phyloP scores from a whole-genome alignment of 1,284 basidiomycete species.

The Ustilago nuda region DNA sequence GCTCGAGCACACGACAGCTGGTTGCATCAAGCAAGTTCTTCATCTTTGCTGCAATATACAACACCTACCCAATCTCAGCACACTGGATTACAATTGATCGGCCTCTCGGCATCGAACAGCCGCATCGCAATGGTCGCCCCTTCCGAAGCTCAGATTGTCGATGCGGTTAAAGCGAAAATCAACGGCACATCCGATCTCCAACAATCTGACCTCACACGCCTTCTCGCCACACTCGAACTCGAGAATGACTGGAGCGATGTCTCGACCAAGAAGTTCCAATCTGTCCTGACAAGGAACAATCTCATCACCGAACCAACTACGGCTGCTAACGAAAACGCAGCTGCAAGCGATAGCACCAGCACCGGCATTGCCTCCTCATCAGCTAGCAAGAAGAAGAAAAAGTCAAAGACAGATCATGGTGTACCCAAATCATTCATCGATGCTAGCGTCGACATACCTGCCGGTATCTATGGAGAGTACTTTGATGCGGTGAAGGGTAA shows the following conservation, averaged over 20 bases:
- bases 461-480: slow-evolving; percentile 75
- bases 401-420: slow-evolving; percentile 10
- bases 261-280: slow-evolving; percentile 45
- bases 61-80: neutral
- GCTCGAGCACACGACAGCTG: slow-evolving; percentile 14
- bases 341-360: neutral
- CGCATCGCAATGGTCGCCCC: slow-evolving; percentile 26
- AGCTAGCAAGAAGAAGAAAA: slow-evolving; percentile 45
- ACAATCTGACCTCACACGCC: slow-evolving; percentile 32
- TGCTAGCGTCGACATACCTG: slow-evolving; percentile 35
- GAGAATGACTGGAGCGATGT: slow-evolving; percentile 53
- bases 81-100: too few relatives aligned
- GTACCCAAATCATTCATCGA: slow-evolving; percentile 60
- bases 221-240: slow-evolving; percentile 43
- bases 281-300: slow-evolving; percentile 25
- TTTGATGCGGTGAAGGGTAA: slow-evolving; percentile 83
- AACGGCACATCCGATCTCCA: neutral
- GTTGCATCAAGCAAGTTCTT: neutral
- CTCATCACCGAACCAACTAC: slow-evolving; percentile 13
- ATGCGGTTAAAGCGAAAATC: slow-evolving; percentile 24
- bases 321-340: neutral
- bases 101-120: too few relatives aligned
- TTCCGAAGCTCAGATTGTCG: slow-evolving; percentile 36
- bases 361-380: neutral
- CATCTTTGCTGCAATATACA: too few relatives aligned